These are phyloP conservation scores for Pugionium cornutum DNA, from an alignment of 345 rosid species.

Conservation along the genomic window DNA sequence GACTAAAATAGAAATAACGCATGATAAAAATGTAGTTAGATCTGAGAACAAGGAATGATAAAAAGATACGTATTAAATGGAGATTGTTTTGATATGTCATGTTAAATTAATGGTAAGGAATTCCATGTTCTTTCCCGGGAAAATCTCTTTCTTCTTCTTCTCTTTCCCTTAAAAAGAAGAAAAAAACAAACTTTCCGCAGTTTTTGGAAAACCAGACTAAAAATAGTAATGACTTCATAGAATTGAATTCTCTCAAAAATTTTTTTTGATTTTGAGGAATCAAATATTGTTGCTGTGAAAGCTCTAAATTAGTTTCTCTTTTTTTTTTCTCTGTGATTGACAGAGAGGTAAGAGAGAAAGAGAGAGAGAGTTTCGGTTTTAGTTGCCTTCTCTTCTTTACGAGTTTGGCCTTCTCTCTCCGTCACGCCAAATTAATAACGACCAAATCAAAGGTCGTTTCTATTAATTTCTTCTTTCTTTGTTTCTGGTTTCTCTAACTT, in stretches of 20 bases:
- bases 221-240: conserved; percentile 26
- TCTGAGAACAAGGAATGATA: conserved; percentile 12
- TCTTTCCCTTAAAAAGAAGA: conserved; percentile 1
- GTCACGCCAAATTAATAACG: conserved; percentile 14
- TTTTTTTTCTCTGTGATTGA: conserved; percentile 29
- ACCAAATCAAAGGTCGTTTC: conserved; percentile 21
- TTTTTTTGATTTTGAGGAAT: too few relatives aligned
- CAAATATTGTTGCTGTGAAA: too few relatives aligned
- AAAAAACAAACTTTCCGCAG: conserved; percentile 25
- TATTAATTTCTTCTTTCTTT: background rate
- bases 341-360: conserved; percentile 35
- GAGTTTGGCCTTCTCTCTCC: conserved; percentile 28
- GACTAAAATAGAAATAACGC: too few relatives aligned
- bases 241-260: conserved; percentile 19
- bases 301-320: conserved; percentile 16
- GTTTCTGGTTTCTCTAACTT: conserved; percentile 3
- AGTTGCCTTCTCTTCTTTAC: conserved; percentile 18
- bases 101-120: conserved; percentile 24
- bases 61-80: background rate
- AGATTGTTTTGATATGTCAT: background rate
- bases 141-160: conserved; percentile 25
- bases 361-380: conserved; percentile 4
- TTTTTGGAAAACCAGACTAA: conserved; percentile 14
- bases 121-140: conserved; percentile 37
- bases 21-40: conserved; percentile 19